Evolutionary conservation across 2,329 filamentous ascomycete genomes (phyloP).

Genomic region (Colletotrichum gigasporum): DNA sequence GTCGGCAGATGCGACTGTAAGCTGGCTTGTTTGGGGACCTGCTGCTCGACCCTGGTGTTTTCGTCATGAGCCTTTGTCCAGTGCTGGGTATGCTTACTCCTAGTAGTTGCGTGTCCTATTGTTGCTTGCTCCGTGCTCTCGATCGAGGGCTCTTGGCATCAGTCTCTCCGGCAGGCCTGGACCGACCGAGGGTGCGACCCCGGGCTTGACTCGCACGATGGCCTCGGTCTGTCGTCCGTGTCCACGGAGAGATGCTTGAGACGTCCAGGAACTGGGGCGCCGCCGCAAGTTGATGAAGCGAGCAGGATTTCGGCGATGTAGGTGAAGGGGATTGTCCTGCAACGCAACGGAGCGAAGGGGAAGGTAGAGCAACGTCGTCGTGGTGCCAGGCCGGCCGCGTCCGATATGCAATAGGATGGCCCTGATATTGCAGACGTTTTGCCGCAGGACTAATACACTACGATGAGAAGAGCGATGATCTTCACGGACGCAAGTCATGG

Average conservation of each 20-base stretch:
- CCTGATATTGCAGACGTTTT: not conserved
- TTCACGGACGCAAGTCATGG: not conserved
- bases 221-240: not conserved
- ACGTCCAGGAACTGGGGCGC: not conserved
- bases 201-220: conserved; percentile 7
- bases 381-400: not conserved
- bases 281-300: not conserved
- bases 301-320: not conserved
- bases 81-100: not conserved
- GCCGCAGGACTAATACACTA: not conserved
- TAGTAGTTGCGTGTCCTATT: not conserved
- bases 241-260: not conserved
- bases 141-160: not conserved
- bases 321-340: not conserved
- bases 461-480: conserved; percentile 1
- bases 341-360: not conserved
- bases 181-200: not conserved
- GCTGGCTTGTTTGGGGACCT: not conserved
- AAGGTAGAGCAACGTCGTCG: not conserved
- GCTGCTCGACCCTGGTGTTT: not conserved
- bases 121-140: not conserved
- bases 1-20: no score
- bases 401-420: not conserved
- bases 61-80: not conserved
- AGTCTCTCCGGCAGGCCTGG: not conserved